Conservation (phyloP, 345 rosid species). For the Rhodomyrtus tomentosa region DNA sequence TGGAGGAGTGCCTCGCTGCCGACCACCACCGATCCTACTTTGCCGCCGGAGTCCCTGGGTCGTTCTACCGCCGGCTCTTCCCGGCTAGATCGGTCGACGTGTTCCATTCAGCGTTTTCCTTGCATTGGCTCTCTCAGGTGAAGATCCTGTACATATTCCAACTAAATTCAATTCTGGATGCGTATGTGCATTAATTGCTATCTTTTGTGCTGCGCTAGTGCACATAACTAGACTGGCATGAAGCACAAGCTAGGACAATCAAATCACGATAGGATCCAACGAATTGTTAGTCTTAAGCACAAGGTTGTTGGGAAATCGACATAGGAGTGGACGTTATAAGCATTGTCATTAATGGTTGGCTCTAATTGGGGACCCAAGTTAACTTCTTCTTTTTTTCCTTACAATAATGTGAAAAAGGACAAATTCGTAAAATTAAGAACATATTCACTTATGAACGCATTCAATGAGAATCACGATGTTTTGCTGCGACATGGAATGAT, state of each 20-base stretch:
- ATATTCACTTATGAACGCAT: neutral
- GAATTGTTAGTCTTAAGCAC: neutral
- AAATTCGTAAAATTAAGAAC: neutral
- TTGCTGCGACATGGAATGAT: neutral
- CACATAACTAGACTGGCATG: neutral
- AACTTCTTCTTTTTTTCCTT: neutral
- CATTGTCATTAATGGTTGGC: neutral
- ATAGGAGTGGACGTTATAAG: neutral
- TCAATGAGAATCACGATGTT: neutral
- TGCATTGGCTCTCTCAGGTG: constrained; percentile 98
- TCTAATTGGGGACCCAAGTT: neutral
- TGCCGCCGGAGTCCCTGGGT: constrained; percentile 83
- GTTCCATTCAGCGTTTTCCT: constrained; percentile 85
- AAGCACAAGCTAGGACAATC: neutral
- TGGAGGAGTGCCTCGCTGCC: constrained; percentile 80
- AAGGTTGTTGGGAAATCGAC: neutral
- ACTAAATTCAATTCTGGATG: neutral
- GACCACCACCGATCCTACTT: constrained; percentile 67
- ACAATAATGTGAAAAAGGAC: neutral
- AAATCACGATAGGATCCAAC: neutral
- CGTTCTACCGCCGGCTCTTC: constrained; percentile 77
- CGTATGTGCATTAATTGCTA: neutral
- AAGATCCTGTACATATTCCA: neutral
- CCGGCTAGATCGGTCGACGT: constrained; percentile 68
- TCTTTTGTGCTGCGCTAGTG: neutral